These are phyloP conservation scores for Lagerstroemia speciosa DNA, from an alignment of 345 rosid species.

Conservation along the genomic window DNA sequence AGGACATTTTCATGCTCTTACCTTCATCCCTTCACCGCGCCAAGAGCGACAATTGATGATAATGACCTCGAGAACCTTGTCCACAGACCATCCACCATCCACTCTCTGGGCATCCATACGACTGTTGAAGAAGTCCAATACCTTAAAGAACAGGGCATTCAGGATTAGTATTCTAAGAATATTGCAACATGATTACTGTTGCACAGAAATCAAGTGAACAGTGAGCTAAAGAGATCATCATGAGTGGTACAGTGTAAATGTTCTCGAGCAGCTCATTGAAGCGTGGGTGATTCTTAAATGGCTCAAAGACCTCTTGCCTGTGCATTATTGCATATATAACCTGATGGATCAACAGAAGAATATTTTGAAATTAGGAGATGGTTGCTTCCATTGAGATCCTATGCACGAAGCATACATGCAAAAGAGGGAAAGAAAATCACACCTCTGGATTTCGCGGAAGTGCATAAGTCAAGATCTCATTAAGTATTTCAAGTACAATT, in stretches of 20 bases:
- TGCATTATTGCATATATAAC: constrained; percentile 93
- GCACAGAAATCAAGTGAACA: not conserved
- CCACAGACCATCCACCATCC: constrained; percentile 95
- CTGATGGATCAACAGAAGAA: constrained; percentile 23
- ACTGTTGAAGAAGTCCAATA: constrained; percentile 80
- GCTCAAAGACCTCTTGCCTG: constrained; percentile 92
- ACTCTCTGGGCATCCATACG: constrained; percentile 78
- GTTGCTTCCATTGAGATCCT: not conserved
- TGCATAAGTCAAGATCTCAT: constrained; percentile 88
- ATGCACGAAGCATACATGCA: not conserved
- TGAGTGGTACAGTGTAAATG: constrained; percentile 49
- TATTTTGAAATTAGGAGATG: not conserved
- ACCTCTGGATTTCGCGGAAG: constrained; percentile 98
- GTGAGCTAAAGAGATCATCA: not conserved
- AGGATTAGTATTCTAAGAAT: not conserved
- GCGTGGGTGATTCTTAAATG: constrained; percentile 81
- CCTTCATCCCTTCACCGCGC: constrained; percentile 99
- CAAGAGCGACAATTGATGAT: constrained; percentile 72
- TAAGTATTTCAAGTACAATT: constrained; percentile 87
- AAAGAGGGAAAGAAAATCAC: constrained; percentile 7
- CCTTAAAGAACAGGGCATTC: constrained; percentile 32
- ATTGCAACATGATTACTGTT: not conserved
- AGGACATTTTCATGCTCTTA: constrained; percentile 9
- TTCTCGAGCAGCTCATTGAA: constrained; percentile 88
- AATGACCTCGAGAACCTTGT: constrained; percentile 78